Conservation (phyloP, 805 yeast genomes). For the Saturnispora silvae region DNA sequence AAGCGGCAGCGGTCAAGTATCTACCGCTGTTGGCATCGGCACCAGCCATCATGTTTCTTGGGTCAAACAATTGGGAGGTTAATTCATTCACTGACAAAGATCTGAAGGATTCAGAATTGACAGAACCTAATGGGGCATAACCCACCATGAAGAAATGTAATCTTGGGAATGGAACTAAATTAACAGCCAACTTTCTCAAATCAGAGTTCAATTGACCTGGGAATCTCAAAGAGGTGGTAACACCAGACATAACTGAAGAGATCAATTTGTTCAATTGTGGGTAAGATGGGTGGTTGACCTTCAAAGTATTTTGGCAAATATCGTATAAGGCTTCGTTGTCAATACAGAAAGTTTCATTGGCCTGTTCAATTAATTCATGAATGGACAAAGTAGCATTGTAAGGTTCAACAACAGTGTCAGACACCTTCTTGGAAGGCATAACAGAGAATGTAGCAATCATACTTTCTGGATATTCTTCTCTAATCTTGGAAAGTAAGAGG, state of each 20-base stretch:
- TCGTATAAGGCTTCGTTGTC: constrained; percentile 90
- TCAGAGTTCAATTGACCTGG: constrained; percentile 94
- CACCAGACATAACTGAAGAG: constrained; percentile 90
- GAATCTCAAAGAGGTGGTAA: constrained; percentile 85
- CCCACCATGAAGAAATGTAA: constrained; percentile 94
- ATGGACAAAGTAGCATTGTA: constrained; percentile 86
- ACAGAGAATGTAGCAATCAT: constrained; percentile 95
- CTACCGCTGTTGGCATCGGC: constrained; percentile 85
- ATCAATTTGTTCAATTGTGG: constrained; percentile 73
- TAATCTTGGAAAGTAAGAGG: constrained; percentile 67
- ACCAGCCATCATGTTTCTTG: constrained; percentile 94
- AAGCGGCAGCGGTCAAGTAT: constrained; percentile 86
- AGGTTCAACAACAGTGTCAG: constrained; percentile 92
- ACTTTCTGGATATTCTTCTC: constrained; percentile 91
- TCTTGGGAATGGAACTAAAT: constrained; percentile 91
- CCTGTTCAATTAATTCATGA: constrained; percentile 82
- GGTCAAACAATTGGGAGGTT: constrained; percentile 87
- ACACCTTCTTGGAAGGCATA: constrained; percentile 81
- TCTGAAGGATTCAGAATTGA: constrained; percentile 73
- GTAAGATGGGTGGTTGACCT: constrained; percentile 69
- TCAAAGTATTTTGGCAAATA: constrained; percentile 79
- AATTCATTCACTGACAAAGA: constrained; percentile 81
- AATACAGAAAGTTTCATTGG: constrained; percentile 91
- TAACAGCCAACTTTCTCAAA: constrained; percentile 85
- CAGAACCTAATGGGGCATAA: constrained; percentile 81